Evolutionary conservation across 2,329 filamentous ascomycete species (phyloP).

Genomic region (Cylindrodendrum hubeiense): DNA sequence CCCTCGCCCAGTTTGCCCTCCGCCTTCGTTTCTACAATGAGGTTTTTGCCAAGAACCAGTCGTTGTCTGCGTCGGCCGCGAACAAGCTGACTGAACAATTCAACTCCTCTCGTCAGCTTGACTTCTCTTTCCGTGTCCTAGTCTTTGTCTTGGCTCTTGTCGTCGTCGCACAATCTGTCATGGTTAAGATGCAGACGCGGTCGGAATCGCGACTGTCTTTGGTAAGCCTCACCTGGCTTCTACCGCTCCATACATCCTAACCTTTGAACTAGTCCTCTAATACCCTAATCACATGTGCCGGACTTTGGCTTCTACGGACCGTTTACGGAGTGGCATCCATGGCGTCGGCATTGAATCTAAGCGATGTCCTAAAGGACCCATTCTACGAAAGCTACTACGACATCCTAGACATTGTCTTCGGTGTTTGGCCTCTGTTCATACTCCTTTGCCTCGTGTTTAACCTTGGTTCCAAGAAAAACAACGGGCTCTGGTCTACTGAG

Average conservation of each 20-base stretch:
- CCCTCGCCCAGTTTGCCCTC: slow-evolving; percentile 34
- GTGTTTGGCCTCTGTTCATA: slow-evolving; percentile 41
- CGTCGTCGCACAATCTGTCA: slow-evolving; percentile 24
- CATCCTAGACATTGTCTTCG: slow-evolving; percentile 42
- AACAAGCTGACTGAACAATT: not conserved
- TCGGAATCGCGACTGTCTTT: slow-evolving; percentile 27
- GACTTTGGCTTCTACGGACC: slow-evolving; percentile 42
- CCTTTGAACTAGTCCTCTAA: slow-evolving; percentile 30
- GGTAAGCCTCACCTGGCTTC: slow-evolving; percentile 20
- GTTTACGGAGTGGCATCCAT: slow-evolving; percentile 39
- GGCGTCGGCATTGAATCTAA: slow-evolving; percentile 21
- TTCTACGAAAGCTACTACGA: slow-evolving; percentile 18
- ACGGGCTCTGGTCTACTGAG: slow-evolving; percentile 45
- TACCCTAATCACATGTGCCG: slow-evolving; percentile 38
- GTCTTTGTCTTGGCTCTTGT: slow-evolving; percentile 32
- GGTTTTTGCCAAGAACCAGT: not conserved
- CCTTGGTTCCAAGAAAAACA: slow-evolving; percentile 41
- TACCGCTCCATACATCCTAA: not conserved
- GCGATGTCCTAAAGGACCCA: not conserved
- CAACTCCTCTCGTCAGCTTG: slow-evolving; percentile 16
- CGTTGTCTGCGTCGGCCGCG: not conserved
- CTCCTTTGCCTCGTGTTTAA: slow-evolving; percentile 43
- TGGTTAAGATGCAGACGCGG: slow-evolving; percentile 35
- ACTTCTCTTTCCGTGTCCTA: slow-evolving; percentile 31
- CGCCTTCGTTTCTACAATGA: slow-evolving; percentile 21